Conservation (phyloP, 306 rosid species). For the Potentilla sterilis region DNA sequence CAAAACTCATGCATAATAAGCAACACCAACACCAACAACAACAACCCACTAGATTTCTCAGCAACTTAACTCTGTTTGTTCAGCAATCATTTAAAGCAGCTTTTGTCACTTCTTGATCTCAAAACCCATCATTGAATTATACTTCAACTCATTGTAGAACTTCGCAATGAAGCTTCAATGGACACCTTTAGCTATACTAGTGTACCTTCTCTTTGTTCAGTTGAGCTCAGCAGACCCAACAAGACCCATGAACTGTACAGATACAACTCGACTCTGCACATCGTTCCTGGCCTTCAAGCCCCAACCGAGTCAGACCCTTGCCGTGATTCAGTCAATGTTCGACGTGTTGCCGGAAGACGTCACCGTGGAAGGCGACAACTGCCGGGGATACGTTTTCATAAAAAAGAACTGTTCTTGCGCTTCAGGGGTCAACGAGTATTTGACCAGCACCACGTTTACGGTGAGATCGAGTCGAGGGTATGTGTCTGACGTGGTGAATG, state of each 20-base stretch:
- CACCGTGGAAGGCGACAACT: conserved; percentile 67
- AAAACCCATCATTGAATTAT: neutral
- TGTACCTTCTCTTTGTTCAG: conserved; percentile 27
- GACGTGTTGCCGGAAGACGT: conserved; percentile 76
- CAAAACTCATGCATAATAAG: neutral
- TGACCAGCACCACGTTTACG: conserved; percentile 72
- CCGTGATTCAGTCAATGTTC: conserved; percentile 78
- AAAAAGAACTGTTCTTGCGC: conserved; percentile 90
- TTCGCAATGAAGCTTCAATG: conserved; percentile 40
- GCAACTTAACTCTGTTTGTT: neutral
- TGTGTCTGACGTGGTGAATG: conserved; percentile 59
- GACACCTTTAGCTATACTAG: conserved; percentile 30
- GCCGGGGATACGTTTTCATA: conserved; percentile 57
- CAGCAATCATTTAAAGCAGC: neutral
- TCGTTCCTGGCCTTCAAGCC: conserved; percentile 85
- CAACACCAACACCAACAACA: too few species aligned
- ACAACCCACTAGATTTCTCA: neutral
- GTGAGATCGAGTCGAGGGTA: conserved; percentile 67
- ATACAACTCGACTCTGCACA: conserved; percentile 68
- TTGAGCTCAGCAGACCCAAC: conserved; percentile 31
- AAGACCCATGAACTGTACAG: conserved; percentile 71
- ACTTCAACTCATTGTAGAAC: neutral
- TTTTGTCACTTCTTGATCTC: conserved; percentile 13
- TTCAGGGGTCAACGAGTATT: conserved; percentile 47
- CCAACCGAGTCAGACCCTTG: conserved; percentile 48